These are phyloP conservation scores for Penicillium digitatum DNA, from an alignment of 2,329 filamentous ascomycete species.

Conservation along the genomic window DNA sequence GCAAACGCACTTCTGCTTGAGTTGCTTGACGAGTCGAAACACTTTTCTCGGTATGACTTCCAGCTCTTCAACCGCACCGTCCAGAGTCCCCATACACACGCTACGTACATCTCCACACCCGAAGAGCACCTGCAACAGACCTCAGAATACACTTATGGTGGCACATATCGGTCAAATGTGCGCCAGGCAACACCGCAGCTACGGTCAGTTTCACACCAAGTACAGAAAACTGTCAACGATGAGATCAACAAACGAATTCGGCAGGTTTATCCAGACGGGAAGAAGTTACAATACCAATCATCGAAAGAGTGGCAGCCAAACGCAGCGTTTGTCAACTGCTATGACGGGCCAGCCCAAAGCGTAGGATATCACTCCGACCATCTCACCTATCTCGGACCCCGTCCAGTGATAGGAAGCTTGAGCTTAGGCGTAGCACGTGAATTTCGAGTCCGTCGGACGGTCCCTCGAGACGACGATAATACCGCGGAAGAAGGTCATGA, in stretches of 20 bases:
- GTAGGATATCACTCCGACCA: constrained; percentile 94
- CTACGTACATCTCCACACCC: constrained; percentile 72
- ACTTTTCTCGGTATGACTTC: constrained; percentile 69
- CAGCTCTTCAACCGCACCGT: constrained; percentile 87
- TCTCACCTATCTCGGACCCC: constrained; percentile 85
- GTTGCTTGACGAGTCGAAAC: constrained; percentile 66
- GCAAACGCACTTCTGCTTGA: constrained; percentile 73
- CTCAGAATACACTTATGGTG: constrained; percentile 82
- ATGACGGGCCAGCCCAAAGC: constrained; percentile 72
- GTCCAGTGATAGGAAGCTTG: constrained; percentile 81
- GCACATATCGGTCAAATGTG: constrained; percentile 68
- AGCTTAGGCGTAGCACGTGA: constrained; percentile 90
- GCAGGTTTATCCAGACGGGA: constrained; percentile 61
- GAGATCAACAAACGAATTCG: constrained; percentile 70
- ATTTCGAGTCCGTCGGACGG: constrained; percentile 77
- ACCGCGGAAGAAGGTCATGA: constrained; percentile 24
- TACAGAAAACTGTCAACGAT: constrained; percentile 70
- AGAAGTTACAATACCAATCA: constrained; percentile 75
- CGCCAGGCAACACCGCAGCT: constrained; percentile 73
- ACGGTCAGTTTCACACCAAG: constrained; percentile 62
- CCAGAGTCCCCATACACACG: constrained; percentile 77
- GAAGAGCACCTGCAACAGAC: constrained; percentile 67
- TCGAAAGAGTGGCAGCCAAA: constrained; percentile 74
- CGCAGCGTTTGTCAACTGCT: constrained; percentile 92
- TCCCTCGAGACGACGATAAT: constrained; percentile 56